These are phyloP conservation scores for Cornus suecica DNA, from an alignment of 148 eudicot genomes.

Conservation along the genomic window DNA sequence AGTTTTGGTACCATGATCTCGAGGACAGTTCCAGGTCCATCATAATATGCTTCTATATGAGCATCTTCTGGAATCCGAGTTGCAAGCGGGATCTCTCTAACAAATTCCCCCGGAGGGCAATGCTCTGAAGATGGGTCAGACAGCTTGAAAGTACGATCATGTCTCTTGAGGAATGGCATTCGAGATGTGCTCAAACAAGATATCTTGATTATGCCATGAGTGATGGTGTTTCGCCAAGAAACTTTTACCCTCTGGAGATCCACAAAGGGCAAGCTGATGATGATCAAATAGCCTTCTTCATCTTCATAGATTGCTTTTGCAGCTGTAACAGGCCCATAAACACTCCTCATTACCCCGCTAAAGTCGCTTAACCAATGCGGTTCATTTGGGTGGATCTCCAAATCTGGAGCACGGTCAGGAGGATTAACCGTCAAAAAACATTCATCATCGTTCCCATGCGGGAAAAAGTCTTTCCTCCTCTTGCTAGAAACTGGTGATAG, in stretches of 20 bases:
- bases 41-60: conserved; percentile 37
- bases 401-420: conserved; percentile 15
- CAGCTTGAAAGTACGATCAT: conserved; percentile 36
- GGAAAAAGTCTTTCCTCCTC: conserved; percentile 24
- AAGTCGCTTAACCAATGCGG: conserved; percentile 36
- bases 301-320: conserved; percentile 45
- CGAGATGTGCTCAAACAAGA: conserved; percentile 34
- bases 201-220: conserved; percentile 34
- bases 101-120: conserved; percentile 39
- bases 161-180: conserved; percentile 30
- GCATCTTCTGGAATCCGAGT: conserved; percentile 41
- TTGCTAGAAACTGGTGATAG: conserved; percentile 18
- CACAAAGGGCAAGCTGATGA: conserved; percentile 36
- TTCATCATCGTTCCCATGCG: conserved; percentile 24
- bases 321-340: conserved; percentile 40
- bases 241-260: conserved; percentile 39
- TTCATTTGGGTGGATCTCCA: conserved; percentile 19
- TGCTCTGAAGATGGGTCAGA: conserved; percentile 35
- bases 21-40: conserved; percentile 25
- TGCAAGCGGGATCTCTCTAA: conserved; percentile 32
- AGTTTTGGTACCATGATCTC: conserved; percentile 41
- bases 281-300: conserved; percentile 33
- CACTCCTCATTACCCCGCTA: conserved; percentile 39
- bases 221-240: conserved; percentile 35
- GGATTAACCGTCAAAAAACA: conserved; percentile 21